phyloP scores from a whole-genome alignment of 768 basidiomycete genomes.

The Boletellus sp. region DNA sequence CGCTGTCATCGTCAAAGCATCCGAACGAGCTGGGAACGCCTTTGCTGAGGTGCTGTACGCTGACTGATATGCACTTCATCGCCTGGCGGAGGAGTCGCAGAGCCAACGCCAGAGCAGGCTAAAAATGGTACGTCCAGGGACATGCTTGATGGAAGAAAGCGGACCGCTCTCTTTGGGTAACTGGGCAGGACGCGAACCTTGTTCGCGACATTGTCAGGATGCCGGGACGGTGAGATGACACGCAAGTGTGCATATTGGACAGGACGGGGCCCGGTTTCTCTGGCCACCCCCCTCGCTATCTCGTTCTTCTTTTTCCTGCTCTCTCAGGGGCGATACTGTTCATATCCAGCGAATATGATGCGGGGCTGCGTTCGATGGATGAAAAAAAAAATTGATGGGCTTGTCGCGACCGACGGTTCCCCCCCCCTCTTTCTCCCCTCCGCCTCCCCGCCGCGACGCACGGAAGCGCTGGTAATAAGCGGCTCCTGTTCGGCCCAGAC shows the following conservation, averaged over 20 bases:
- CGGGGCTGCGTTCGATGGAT: constrained; percentile 5
- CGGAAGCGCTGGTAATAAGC: background rate
- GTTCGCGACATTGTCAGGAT: background rate
- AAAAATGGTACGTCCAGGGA: constrained; percentile 2
- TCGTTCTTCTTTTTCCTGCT: background rate
- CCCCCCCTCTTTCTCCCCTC: no score
- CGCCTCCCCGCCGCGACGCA: no score
- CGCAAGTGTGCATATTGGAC: background rate
- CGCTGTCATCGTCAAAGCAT: constrained; percentile 5
- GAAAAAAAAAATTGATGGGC: no score
- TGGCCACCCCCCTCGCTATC: no score
- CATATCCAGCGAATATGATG: constrained; percentile 1
- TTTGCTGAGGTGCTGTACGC: background rate
- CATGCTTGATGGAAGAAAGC: background rate
- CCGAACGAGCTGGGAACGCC: constrained; percentile 2
- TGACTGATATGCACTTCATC: background rate
- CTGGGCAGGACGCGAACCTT: constrained; percentile 11
- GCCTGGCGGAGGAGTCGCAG: background rate
- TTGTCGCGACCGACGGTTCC: no score
- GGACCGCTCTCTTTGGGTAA: background rate
- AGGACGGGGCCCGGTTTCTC: no score
- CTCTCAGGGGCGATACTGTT: constrained; percentile 8
- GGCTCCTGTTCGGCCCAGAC: background rate
- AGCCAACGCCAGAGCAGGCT: background rate
- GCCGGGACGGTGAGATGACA: constrained; percentile 5